Evolutionary conservation across 2,329 filamentous ascomycete species (phyloP).

Genomic region (Chaetomiaceae sp.): DNA sequence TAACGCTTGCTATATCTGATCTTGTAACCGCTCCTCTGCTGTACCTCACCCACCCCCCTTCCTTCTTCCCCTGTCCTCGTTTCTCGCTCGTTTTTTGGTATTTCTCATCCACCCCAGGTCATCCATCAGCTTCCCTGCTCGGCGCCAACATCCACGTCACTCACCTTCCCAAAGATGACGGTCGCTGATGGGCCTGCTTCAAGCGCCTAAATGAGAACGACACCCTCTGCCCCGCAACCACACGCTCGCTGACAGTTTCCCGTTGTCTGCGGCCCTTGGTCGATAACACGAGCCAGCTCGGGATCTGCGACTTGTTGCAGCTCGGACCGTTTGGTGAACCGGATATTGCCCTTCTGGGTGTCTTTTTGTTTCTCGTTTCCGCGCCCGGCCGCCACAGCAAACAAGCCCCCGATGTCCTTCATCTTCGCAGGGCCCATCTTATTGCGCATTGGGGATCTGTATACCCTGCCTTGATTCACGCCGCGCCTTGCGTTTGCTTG

Average conservation of each 20-base stretch:
- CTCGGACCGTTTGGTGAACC: constrained; percentile 16
- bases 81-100: background rate
- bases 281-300: background rate
- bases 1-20: constrained; percentile 15
- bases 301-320: background rate
- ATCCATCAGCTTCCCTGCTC: background rate
- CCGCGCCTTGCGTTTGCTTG: constrained; percentile 18
- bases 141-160: constrained; percentile 16
- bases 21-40: constrained; percentile 4
- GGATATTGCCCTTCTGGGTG: constrained; percentile 13
- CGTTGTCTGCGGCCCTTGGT: background rate
- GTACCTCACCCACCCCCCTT: constrained; percentile 1
- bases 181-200: constrained; percentile 24
- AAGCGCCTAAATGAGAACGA: constrained; percentile 28
- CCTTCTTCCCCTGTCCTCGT: background rate
- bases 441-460: constrained; percentile 13
- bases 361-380: constrained; percentile 17
- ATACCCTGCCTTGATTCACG: constrained; percentile 15
- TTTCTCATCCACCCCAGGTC: background rate
- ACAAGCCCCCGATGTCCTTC: constrained; percentile 1
- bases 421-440: constrained; percentile 6
- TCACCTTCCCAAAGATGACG: constrained; percentile 22
- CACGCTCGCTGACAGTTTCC: constrained; percentile 1
- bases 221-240: constrained; percentile 18
- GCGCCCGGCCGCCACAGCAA: constrained; percentile 8